Evolutionary conservation across 73 alveolate species (phyloP).

Genomic region (Urostyla sp.): DNA sequence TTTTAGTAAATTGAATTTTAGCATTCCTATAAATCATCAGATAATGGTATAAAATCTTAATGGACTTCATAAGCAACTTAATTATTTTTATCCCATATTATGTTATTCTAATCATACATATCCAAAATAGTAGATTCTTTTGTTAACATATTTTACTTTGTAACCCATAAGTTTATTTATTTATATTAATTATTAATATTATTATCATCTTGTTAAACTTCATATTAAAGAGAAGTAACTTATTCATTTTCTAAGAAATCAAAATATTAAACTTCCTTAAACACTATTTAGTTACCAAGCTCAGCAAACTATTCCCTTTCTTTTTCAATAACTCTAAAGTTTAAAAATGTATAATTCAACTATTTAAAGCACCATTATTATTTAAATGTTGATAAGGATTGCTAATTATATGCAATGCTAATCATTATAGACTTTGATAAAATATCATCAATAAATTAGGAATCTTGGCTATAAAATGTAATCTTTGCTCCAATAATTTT

Average conservation of each 20-base stretch:
- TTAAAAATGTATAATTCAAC: not conserved
- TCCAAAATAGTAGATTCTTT: not conserved
- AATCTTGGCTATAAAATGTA: constrained; percentile 1
- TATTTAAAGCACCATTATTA: constrained; percentile 7
- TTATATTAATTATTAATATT: too few species aligned
- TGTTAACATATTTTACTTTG: not conserved
- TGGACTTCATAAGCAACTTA: not conserved
- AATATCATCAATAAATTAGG: not conserved
- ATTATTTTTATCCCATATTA: not conserved
- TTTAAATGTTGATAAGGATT: not conserved
- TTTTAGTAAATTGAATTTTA: not conserved
- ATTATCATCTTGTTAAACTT: too few species aligned
- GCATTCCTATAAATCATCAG: not conserved
- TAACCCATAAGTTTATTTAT: too few species aligned
- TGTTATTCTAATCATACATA: not conserved
- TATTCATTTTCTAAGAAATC: not conserved
- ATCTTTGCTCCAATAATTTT: constrained; percentile 1
- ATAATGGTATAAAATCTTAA: not conserved
- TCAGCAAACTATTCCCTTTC: constrained; percentile 7
- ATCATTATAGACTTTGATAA: constrained; percentile 12
- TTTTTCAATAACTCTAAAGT: constrained; percentile 3
- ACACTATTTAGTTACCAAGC: not conserved
- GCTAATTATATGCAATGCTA: not conserved
- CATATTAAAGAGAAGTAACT: not conserved
- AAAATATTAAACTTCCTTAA: not conserved